Conservation (phyloP, 352 stramenopile genomes). For the Pythium brachiatum region DNA sequence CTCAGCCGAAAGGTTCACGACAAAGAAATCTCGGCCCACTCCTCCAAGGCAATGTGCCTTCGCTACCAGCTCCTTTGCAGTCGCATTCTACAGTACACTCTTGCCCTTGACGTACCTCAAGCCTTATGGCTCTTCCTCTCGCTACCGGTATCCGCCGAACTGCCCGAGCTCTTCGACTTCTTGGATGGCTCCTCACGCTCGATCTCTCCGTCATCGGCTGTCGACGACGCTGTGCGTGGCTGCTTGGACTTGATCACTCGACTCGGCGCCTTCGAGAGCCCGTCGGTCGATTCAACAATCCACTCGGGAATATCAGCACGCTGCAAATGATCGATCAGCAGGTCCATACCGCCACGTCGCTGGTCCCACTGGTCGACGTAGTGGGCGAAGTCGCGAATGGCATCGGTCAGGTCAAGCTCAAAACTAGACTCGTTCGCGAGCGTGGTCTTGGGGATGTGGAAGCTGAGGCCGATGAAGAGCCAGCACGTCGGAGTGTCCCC, state of each 20-base stretch:
- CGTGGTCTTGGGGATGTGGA: conserved; percentile 40
- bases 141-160: not conserved
- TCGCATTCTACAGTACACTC: not conserved
- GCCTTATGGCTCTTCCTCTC: not conserved
- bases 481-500: conserved; percentile 50
- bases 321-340: conserved; percentile 73
- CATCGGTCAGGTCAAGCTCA: conserved; percentile 63
- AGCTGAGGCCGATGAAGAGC: conserved; percentile 75
- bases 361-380: conserved; percentile 78
- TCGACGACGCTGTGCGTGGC: not conserved
- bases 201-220: not conserved
- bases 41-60: no score
- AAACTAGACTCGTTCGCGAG: conserved; percentile 10
- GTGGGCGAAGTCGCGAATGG: conserved; percentile 74
- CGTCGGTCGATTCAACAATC: conserved; percentile 43
- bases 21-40: not conserved
- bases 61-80: not conserved
- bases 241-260: conserved; percentile 12
- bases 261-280: conserved; percentile 7
- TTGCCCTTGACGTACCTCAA: not conserved
- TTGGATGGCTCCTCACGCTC: not conserved
- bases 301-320: conserved; percentile 54
- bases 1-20: not conserved
- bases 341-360: conserved; percentile 74
- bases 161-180: not conserved